Evolutionary conservation across 495 filamentous ascomycete genomes (phyloP).

Genomic region (Xylaria nigripes): DNA sequence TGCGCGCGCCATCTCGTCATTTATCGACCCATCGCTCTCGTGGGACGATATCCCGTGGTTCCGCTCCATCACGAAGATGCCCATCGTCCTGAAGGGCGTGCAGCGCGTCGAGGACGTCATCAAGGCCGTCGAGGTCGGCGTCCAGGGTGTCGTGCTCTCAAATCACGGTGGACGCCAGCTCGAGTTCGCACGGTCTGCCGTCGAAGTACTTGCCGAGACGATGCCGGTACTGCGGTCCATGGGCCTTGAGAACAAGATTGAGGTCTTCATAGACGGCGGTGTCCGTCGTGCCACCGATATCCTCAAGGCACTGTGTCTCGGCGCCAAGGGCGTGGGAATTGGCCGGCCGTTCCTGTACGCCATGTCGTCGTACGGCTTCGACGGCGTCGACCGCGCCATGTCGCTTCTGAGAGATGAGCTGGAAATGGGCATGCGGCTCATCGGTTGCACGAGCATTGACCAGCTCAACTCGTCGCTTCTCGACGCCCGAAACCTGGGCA

Average conservation of each 20-base stretch:
- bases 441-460: conserved; percentile 64
- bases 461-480: conserved; percentile 73
- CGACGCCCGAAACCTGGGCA: conserved; percentile 63
- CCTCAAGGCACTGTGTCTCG: conserved; percentile 88
- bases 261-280: conserved; percentile 88
- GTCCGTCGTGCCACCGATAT: conserved; percentile 88
- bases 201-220: conserved; percentile 91
- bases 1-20: conserved; percentile 80
- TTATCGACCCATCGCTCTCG: conserved; percentile 84
- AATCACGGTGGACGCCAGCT: conserved; percentile 90
- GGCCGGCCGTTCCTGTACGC: conserved; percentile 92
- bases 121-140: conserved; percentile 69
- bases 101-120: conserved; percentile 94
- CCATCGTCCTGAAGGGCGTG: conserved; percentile 92
- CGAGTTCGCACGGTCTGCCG: conserved; percentile 81
- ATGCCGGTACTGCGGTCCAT: conserved; percentile 86
- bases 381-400: conserved; percentile 87
- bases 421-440: conserved; percentile 97
- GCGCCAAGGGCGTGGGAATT: conserved; percentile 89
- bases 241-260: conserved; percentile 74
- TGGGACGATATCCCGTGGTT: conserved; percentile 98
- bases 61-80: conserved; percentile 85
- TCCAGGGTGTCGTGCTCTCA: conserved; percentile 88
- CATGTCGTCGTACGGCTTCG: conserved; percentile 85
- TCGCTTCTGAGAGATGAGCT: conserved; percentile 95